A percentile compares a stretch with the other conserved stretches of the same genome.
Evolutionary conservation across 345 rosid genomes (phyloP).

Genomic region (Zanthoxylum bungeanum): DNA sequence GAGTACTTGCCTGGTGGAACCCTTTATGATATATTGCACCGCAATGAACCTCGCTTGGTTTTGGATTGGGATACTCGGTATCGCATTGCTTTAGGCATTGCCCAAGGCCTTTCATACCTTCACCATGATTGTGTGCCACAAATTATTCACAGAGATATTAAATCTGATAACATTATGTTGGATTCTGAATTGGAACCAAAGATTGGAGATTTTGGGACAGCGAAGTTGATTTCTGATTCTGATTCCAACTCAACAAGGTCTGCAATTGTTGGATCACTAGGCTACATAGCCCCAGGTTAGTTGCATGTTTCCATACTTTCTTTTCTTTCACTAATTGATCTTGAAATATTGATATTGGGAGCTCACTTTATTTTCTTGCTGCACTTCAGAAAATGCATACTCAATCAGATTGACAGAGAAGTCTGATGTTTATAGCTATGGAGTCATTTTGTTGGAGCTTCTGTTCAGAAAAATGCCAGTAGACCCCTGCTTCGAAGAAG

Average conservation of each 20-base stretch:
- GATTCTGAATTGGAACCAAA: conserved; percentile 38
- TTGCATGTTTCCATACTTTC: not conserved
- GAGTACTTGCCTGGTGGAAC: conserved; percentile 40
- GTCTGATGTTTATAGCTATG: conserved; percentile 35
- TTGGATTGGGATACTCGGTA: conserved; percentile 32
- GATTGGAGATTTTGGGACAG: conserved; percentile 40
- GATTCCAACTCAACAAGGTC: conserved; percentile 29
- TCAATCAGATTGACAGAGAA: conserved; percentile 31
- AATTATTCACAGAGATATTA: conserved; percentile 37
- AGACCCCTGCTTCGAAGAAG: conserved; percentile 35
- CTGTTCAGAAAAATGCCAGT: conserved; percentile 34
- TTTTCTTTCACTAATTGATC: not conserved
- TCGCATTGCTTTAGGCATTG: conserved; percentile 32
- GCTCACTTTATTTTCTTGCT: not conserved
- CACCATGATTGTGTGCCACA: conserved; percentile 44
- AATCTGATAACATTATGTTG: conserved; percentile 34
- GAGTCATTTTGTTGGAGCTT: conserved; percentile 35
- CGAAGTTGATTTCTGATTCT: conserved; percentile 25
- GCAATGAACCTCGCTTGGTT: conserved; percentile 16
- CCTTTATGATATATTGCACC: conserved; percentile 27
- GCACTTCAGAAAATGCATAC: conserved; percentile 34
- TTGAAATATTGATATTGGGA: not conserved
- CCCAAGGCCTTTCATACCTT: conserved; percentile 40
- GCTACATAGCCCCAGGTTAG: conserved; percentile 46
- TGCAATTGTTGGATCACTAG: conserved; percentile 33